Evolutionary conservation across 2,329 filamentous ascomycete genomes (phyloP).

Genomic region (Clarireedia paspali): DNA sequence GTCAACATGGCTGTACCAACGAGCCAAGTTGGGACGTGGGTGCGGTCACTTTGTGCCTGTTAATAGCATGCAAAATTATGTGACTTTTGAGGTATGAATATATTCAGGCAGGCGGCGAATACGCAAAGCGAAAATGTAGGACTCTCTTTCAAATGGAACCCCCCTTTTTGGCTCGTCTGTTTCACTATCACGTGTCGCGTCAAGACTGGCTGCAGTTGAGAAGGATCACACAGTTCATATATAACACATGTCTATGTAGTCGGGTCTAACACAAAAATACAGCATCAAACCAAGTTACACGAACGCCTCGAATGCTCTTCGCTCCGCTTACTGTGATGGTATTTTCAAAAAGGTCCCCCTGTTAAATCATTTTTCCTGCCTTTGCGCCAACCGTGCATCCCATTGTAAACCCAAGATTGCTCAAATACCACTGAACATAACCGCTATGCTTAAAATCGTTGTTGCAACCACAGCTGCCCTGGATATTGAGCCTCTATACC

Average conservation of each 20-base stretch:
- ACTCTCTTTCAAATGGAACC: background rate
- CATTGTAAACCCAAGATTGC: conserved; percentile 7
- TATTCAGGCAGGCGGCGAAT: background rate
- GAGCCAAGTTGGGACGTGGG: no score
- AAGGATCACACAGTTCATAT: conserved; percentile 4
- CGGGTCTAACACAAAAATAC: conserved; percentile 10
- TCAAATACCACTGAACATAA: conserved; percentile 16
- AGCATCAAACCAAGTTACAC: background rate
- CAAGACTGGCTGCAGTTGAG: background rate
- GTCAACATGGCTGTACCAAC: no score
- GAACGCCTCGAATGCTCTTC: conserved; percentile 1
- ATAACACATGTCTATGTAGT: conserved; percentile 7
- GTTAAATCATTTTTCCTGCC: conserved; percentile 6
- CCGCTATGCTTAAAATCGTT: conserved; percentile 14
- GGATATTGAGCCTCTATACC: conserved; percentile 46
- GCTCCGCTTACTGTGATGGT: conserved; percentile 1
- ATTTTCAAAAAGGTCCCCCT: conserved; percentile 4
- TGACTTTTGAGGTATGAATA: no score
- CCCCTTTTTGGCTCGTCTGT: background rate
- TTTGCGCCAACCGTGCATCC: conserved; percentile 21
- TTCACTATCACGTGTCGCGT: background rate
- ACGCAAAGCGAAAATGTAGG: background rate
- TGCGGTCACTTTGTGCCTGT: no score
- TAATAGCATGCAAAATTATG: background rate
- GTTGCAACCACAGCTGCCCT: conserved; percentile 10